Base-by-base conservation (phyloP, 176 grass and related monocot species). In the Carex pumila region DNA sequence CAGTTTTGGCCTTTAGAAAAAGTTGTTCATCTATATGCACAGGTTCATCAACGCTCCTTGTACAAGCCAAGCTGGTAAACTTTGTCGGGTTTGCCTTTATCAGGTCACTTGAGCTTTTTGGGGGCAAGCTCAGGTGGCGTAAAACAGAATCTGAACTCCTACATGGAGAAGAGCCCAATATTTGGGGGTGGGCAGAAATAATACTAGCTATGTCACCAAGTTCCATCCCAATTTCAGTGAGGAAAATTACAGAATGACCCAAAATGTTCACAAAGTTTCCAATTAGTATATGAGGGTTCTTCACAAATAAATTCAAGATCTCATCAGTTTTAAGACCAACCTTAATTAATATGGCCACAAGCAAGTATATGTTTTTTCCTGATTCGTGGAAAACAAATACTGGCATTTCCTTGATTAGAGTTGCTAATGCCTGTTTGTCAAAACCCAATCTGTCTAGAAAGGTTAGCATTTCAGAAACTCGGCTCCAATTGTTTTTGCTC, bases 321-420 rank as follows among this genome's bases (percentile, higher is more conserved):
- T 67, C 53, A 70, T 82, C 34, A 45, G 76, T 93, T 67, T 81
- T 69, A 78, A 93, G 47, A 21, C 91, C 88, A 30, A 88, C 65
- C 60, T 93, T 93, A 50, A 86, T 71, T 34, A 93, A 65, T 79
- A 85, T 57, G 32, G 81, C 89, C 22, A 90, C 86, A 81, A 93
- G 61, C 47, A 87, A 67, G 83, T 87, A 90, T 12, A 93, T 52
- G 14, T 72, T 88, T 73, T 89, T 93, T 22, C 84, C 91, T 81
- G 91, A 93, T 69, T 88, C 86, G 29, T 87, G 76, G 79, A 93
- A 90, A 80, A 93, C 67, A 86, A 90, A 90, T 62, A 73, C 76
- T 0, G 88, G 88, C 65, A 88, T 85, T 32, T 87, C 84, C 84
- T 79, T 93, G 45, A 93, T 71, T 54, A 90, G 75, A 83, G 86